A percentile compares a stretch with the other conserved stretches of the same genome.
These are phyloP conservation scores for Cladochytrium replicatum DNA, from an alignment of 192 early-diverging fungal species.

Conservation along the genomic window DNA sequence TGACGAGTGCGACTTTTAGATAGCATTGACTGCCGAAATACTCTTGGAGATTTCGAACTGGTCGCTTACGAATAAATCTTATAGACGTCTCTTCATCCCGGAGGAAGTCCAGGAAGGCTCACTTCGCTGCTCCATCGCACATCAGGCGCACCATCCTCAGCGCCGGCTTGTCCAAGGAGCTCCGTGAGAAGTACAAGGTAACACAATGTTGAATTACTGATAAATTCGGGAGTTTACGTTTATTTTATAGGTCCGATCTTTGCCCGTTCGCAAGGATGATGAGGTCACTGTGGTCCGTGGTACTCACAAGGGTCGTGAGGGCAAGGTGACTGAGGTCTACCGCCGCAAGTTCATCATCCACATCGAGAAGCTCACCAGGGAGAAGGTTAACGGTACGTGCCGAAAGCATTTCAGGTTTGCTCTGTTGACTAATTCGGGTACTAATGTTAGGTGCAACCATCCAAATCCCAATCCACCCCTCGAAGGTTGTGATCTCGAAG, in stretches of 20 bases:
- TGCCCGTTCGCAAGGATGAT: conserved; percentile 96
- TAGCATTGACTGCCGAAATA: no score
- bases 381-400: conserved; percentile 88
- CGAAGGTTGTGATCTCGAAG: conserved; percentile 95
- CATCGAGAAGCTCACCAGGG: conserved; percentile 90
- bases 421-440: not conserved
- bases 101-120: conserved; percentile 94
- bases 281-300: conserved; percentile 95
- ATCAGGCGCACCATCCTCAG: conserved; percentile 94
- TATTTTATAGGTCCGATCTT: conserved; percentile 77
- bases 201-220: conserved; percentile 7
- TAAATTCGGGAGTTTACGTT: conserved; percentile 12
- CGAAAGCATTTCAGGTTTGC: not conserved
- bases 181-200: conserved; percentile 92
- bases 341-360: conserved; percentile 99
- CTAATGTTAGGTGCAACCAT: conserved; percentile 59
- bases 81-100: no score
- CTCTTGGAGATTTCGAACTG: no score
- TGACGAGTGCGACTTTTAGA: no score
- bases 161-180: conserved; percentile 94
- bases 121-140: conserved; percentile 94
- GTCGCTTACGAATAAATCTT: no score
- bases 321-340: conserved; percentile 94
- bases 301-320: conserved; percentile 92
- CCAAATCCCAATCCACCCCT: conserved; percentile 91